These are phyloP conservation scores for Quercus lobata DNA, from an alignment of 331 rosid genomes.

Conservation along the genomic window DNA sequence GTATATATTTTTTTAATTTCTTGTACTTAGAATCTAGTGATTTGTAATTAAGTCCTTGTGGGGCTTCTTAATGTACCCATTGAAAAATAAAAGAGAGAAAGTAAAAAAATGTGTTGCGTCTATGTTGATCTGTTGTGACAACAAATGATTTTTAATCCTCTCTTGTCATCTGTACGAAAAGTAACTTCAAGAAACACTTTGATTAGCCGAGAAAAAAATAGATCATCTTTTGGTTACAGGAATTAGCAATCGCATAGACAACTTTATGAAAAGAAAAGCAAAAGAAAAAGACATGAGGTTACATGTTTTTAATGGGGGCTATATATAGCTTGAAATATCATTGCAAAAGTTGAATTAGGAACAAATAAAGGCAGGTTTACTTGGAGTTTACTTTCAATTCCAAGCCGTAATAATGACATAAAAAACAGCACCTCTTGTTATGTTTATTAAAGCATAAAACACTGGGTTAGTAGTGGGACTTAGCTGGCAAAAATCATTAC, in stretches of 20 bases:
- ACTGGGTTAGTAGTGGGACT: slow-evolving; percentile 47
- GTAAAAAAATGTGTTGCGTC: background rate
- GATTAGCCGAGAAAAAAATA: background rate
- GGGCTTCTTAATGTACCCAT: slow-evolving; percentile 3
- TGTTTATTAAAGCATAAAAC: slow-evolving; percentile 21
- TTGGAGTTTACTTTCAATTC: background rate
- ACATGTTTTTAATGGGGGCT: background rate
- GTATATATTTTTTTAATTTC: background rate
- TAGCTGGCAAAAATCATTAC: slow-evolving; percentile 17
- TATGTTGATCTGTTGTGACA: background rate
- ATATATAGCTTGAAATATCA: background rate
- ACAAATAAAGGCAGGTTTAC: background rate
- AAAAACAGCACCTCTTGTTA: background rate
- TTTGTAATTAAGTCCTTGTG: slow-evolving; percentile 9
- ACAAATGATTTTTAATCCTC: background rate
- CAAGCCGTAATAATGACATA: background rate
- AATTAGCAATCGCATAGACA: background rate
- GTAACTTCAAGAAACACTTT: background rate
- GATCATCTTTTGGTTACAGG: background rate
- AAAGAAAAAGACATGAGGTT: background rate
- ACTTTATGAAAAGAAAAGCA: background rate
- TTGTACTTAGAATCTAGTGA: slow-evolving; percentile 19
- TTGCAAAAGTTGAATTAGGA: background rate
- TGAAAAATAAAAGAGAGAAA: background rate
- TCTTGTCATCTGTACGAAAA: slow-evolving; percentile 1